Evolutionary conservation across 257 asterid genomes (phyloP).

Genomic region (Solanum medicagineum): DNA sequence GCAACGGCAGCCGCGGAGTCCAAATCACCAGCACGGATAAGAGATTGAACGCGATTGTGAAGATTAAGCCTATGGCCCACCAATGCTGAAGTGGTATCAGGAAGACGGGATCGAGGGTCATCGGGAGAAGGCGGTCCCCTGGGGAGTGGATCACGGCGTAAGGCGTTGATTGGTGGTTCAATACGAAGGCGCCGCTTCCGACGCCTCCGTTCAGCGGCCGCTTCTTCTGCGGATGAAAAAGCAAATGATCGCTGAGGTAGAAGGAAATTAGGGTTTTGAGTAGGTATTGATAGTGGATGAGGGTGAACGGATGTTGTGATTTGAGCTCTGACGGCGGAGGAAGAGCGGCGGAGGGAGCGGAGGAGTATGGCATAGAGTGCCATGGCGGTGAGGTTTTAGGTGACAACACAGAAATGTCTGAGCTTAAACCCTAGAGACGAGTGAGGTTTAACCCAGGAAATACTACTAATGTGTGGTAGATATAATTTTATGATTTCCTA

Average conservation of each 20-base stretch:
- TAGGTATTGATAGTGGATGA: constrained; percentile 3
- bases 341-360: constrained; percentile 41
- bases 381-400: neutral
- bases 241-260: constrained; percentile 34
- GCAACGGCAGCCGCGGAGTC: constrained; percentile 66
- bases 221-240: constrained; percentile 80
- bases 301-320: neutral
- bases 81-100: constrained; percentile 67
- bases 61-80: constrained; percentile 73
- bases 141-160: constrained; percentile 41
- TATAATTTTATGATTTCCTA: neutral
- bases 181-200: constrained; percentile 79
- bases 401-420: neutral
- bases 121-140: constrained; percentile 10
- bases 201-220: constrained; percentile 88
- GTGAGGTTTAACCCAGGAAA: neutral
- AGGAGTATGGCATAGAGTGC: constrained; percentile 22
- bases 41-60: constrained; percentile 90
- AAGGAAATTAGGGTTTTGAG: constrained; percentile 15
- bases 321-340: neutral
- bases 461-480: neutral
- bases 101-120: constrained; percentile 45
- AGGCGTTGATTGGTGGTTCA: constrained; percentile 77
- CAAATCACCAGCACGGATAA: constrained; percentile 81
- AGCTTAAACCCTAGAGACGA: constrained; percentile 1